These are phyloP conservation scores for Gossypium lobatum DNA, from an alignment of 441 rosid genomes.

Conservation along the genomic window DNA sequence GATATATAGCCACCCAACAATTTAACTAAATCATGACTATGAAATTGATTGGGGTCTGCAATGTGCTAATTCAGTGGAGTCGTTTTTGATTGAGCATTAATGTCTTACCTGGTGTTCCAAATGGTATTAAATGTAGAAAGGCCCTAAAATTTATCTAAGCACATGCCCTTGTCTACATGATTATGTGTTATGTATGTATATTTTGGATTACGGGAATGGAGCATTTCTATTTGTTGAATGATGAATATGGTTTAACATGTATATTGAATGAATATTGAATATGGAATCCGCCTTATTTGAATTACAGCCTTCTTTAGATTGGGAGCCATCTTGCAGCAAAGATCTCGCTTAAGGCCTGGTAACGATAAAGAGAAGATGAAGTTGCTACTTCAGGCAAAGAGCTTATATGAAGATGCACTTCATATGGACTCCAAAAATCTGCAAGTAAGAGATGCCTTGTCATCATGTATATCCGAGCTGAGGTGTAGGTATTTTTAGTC, in stretches of 20 bases:
- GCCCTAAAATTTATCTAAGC: background rate
- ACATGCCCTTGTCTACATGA: background rate
- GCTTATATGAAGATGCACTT: conserved; percentile 66
- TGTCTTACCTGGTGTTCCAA: background rate
- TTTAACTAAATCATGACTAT: background rate
- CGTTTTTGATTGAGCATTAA: background rate
- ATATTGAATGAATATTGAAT: background rate
- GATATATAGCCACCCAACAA: background rate
- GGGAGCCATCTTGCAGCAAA: conserved; percentile 62
- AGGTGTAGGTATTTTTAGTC: conserved; percentile 22
- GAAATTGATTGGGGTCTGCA: background rate
- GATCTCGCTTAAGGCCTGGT: conserved; percentile 49
- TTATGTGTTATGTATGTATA: background rate
- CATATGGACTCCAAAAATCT: conserved; percentile 46
- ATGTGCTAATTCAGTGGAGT: background rate
- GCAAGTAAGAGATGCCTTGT: conserved; percentile 49
- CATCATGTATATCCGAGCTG: conserved; percentile 51
- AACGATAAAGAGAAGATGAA: conserved; percentile 53
- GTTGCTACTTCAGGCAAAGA: conserved; percentile 53
- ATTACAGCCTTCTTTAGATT: conserved; percentile 64
- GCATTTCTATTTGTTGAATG: background rate
- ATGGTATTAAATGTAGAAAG: background rate
- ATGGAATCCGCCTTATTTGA: conserved; percentile 1
- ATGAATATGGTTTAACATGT: background rate
- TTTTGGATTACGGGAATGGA: background rate